Conservation (phyloP, 345 rosid genomes). For the Mallotus nudiflorus region DNA sequence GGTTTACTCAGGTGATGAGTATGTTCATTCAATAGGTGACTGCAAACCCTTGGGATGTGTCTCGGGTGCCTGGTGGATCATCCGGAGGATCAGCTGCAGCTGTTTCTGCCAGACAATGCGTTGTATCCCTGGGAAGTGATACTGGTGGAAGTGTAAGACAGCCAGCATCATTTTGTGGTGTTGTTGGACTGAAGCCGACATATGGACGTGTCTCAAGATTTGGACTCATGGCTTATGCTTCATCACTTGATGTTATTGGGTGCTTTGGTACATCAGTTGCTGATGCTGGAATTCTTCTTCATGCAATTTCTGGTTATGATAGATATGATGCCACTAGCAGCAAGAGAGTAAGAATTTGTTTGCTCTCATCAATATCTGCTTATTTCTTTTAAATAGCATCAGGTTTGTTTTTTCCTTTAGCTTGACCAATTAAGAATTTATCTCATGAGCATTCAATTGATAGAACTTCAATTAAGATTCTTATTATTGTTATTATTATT, state of each 20-base stretch:
- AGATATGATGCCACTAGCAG: constrained; percentile 81
- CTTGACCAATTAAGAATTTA: neutral
- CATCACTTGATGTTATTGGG: constrained; percentile 88
- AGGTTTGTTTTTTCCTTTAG: neutral
- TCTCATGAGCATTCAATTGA: neutral
- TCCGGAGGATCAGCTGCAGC: constrained; percentile 98
- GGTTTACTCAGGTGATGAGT: constrained; percentile 48
- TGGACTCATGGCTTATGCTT: constrained; percentile 96
- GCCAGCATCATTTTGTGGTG: constrained; percentile 95
- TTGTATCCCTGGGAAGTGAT: constrained; percentile 91
- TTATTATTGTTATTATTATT: too few species aligned
- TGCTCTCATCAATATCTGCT: neutral
- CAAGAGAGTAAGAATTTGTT: constrained; percentile 49
- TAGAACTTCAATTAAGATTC: neutral
- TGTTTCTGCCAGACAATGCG: constrained; percentile 88
- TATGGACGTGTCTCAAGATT: constrained; percentile 95
- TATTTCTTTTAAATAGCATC: neutral
- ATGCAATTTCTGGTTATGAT: constrained; percentile 81
- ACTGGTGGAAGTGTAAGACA: constrained; percentile 99
- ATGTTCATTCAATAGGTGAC: constrained; percentile 65
- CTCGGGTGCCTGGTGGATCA: constrained; percentile 92
- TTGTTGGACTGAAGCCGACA: constrained; percentile 91
- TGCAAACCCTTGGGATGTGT: constrained; percentile 88
- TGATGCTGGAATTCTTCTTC: constrained; percentile 83
- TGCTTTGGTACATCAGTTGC: constrained; percentile 86